These are phyloP conservation scores for Pseudoneurospora amorphoporcata DNA, from an alignment of 495 filamentous ascomycete species.

Conservation along the genomic window DNA sequence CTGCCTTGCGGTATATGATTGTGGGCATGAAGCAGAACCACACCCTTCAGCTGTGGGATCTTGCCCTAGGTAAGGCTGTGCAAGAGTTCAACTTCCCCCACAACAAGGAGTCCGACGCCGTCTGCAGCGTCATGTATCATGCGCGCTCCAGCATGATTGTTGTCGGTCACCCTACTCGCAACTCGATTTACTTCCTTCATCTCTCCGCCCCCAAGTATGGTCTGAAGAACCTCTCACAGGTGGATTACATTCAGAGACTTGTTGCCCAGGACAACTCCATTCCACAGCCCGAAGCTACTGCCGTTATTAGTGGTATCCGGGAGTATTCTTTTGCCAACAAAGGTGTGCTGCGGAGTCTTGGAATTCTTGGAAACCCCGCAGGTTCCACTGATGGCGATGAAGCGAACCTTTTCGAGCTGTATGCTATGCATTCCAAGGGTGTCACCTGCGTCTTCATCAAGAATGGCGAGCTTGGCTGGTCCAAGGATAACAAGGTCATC, in stretches of 20 bases:
- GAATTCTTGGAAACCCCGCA: slow-evolving; percentile 59
- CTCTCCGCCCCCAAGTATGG: slow-evolving; percentile 88
- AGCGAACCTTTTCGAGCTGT: slow-evolving; percentile 75
- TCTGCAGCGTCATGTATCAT: slow-evolving; percentile 93
- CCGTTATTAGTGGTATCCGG: slow-evolving; percentile 87
- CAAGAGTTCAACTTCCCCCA: slow-evolving; percentile 96
- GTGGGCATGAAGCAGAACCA: slow-evolving; percentile 99
- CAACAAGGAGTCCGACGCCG: slow-evolving; percentile 89
- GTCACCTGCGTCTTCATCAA: slow-evolving; percentile 78
- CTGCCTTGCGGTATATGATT: slow-evolving; percentile 83
- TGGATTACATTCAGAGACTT: slow-evolving; percentile 68
- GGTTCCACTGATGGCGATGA: slow-evolving; percentile 45
- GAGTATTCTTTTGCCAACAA: slow-evolving; percentile 88
- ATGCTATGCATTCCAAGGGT: slow-evolving; percentile 93
- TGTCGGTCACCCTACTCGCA: slow-evolving; percentile 91
- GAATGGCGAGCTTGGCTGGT: slow-evolving; percentile 84
- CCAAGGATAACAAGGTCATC: slow-evolving; percentile 72
- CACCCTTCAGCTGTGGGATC: slow-evolving; percentile 97
- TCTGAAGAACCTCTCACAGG: slow-evolving; percentile 69
- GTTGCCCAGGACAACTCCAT: slow-evolving; percentile 60
- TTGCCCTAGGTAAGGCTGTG: slow-evolving; percentile 85
- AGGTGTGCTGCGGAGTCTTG: slow-evolving; percentile 80
- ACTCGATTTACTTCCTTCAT: slow-evolving; percentile 94
- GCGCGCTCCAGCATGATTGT: slow-evolving; percentile 81
- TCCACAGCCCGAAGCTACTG: slow-evolving; percentile 80